phyloP scores from a whole-genome alignment of 139 green algal species.

The Chlorella sp. region DNA sequence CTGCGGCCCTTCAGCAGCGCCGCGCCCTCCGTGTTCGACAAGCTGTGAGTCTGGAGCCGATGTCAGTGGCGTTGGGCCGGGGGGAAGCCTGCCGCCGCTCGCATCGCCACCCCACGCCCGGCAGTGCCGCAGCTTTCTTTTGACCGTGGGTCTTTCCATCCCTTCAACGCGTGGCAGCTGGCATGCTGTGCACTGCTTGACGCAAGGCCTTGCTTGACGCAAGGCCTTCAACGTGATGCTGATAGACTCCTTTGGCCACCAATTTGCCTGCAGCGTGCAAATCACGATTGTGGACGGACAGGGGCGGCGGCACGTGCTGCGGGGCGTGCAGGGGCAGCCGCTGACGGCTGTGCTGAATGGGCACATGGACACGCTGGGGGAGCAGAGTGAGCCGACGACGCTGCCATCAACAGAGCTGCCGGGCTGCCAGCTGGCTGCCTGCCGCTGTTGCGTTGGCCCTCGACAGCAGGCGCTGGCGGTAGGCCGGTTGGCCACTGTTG shows the following conservation, averaged over 20 bases:
- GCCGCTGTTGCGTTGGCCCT: too few relatives aligned
- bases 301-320: constrained; percentile 28
- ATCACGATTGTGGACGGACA: constrained; percentile 33
- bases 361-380: constrained; percentile 29
- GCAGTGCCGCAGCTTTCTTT: neutral
- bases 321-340: constrained; percentile 35
- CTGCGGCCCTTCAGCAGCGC: constrained; percentile 10
- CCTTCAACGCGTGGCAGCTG: neutral
- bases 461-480: too few relatives aligned
- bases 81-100: neutral
- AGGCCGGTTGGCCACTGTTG: too few relatives aligned
- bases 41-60: constrained; percentile 3
- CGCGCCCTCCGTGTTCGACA: constrained; percentile 17
- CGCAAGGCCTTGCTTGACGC: too few relatives aligned
- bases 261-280: constrained; percentile 30
- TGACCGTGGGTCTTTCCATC: neutral
- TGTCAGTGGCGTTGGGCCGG: neutral
- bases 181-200: too few relatives aligned
- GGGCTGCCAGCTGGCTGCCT: too few relatives aligned
- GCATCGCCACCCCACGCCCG: neutral
- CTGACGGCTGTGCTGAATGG: constrained; percentile 38
- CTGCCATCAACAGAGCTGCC: too few relatives aligned
- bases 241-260: too few relatives aligned
- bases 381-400: neutral
- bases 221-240: too few relatives aligned